Percentiles rank a stretch among this genome's conserved stretches.
Evolutionary conservation across 371 early-diverging fungal species (phyloP).

Genomic region (Rhizopus arrhizus): DNA sequence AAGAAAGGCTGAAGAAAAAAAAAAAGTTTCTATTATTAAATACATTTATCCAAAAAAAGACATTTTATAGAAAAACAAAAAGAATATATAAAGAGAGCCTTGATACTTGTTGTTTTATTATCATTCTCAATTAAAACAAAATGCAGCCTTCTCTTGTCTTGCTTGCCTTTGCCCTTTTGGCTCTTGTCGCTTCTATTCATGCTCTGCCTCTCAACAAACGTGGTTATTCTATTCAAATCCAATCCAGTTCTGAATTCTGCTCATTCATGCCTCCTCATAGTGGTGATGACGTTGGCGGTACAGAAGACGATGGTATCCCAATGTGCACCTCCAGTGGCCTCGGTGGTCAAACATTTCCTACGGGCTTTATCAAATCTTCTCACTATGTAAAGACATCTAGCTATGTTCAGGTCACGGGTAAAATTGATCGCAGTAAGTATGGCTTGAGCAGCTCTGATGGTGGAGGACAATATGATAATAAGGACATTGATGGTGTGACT

Average conservation of each 20-base stretch:
- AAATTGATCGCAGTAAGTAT: conserved; percentile 29
- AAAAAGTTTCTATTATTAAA: too few relatives aligned
- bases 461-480: conserved; percentile 51
- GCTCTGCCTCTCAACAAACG: conserved; percentile 12
- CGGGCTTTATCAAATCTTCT: conserved; percentile 37
- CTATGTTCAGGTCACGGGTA: conserved; percentile 48
- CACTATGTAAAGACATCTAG: conserved; percentile 28
- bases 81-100: too few relatives aligned
- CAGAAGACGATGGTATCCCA: conserved; percentile 41
- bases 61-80: too few relatives aligned
- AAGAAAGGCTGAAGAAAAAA: too few relatives aligned
- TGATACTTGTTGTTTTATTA: not conserved
- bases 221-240: conserved; percentile 23
- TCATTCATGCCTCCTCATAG: conserved; percentile 43
- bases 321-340: conserved; percentile 35
- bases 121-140: not conserved
- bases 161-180: conserved; percentile 7
- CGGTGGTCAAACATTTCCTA: conserved; percentile 36
- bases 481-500: conserved; percentile 22
- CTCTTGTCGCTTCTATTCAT: conserved; percentile 1
- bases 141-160: not conserved
- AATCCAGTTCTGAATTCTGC: conserved; percentile 33
- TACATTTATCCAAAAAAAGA: too few relatives aligned
- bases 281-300: conserved; percentile 40
- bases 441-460: conserved; percentile 26